Evolutionary conservation across 352 stramenopile genomes (phyloP).

Genomic region (Elongisporangium undulatum): DNA sequence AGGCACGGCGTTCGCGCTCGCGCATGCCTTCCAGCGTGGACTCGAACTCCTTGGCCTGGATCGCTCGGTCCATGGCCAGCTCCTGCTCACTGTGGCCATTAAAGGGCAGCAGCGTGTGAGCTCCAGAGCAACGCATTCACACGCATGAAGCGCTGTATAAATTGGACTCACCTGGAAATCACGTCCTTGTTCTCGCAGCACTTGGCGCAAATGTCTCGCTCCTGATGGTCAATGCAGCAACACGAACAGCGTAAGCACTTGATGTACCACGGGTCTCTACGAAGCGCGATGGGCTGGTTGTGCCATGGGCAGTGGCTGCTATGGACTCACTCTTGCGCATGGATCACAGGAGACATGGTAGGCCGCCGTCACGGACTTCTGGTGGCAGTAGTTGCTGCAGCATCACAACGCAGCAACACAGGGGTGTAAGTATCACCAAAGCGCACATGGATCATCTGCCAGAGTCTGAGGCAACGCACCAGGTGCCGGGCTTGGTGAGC

Average conservation of each 20-base stretch:
- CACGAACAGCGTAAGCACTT: constrained; percentile 1
- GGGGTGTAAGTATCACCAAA: not conserved
- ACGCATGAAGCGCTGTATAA: too few species aligned
- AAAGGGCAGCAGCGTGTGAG: not conserved
- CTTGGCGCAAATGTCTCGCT: constrained; percentile 87
- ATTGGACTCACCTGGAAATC: constrained; percentile 38
- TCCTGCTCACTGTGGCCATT: constrained; percentile 39
- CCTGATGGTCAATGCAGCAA: constrained; percentile 11
- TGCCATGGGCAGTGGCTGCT: not conserved
- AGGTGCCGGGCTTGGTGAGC: constrained; percentile 91
- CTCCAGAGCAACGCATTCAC: not conserved
- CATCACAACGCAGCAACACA: not conserved
- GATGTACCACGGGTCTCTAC: too few species aligned
- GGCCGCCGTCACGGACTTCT: constrained; percentile 90
- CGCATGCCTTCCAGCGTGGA: constrained; percentile 56
- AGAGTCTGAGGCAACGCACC: constrained; percentile 26
- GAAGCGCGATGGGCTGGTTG: too few species aligned
- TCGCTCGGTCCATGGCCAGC: constrained; percentile 32
- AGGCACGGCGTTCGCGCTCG: constrained; percentile 71
- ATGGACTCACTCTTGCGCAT: constrained; percentile 70
- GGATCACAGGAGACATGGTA: constrained; percentile 94
- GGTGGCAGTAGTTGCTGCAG: constrained; percentile 87
- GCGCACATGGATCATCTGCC: not conserved
- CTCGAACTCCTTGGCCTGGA: constrained; percentile 50
- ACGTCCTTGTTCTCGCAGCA: constrained; percentile 80